Evolutionary conservation across 352 stramenopile species (phyloP).

Genomic region (Elongisporangium undulatum): DNA sequence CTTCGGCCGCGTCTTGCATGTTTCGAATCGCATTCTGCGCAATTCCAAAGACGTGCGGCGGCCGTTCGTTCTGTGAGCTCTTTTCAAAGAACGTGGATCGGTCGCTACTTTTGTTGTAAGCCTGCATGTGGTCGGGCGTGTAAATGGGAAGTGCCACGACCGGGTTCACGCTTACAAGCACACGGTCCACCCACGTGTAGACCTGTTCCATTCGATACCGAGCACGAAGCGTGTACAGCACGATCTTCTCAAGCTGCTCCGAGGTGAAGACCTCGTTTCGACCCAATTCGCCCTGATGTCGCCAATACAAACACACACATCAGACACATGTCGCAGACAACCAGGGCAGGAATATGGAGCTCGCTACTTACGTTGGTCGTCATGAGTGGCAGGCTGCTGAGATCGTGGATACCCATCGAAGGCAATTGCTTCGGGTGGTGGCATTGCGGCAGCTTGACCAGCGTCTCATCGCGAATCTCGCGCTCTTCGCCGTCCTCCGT

Average conservation of each 20-base stretch:
- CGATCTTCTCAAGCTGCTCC: slow-evolving; percentile 68
- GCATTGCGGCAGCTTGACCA: slow-evolving; percentile 48
- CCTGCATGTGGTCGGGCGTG: slow-evolving; percentile 80
- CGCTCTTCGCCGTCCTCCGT: slow-evolving; percentile 81
- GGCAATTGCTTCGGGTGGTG: slow-evolving; percentile 67
- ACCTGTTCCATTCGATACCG: slow-evolving; percentile 80
- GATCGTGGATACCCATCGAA: slow-evolving; percentile 51
- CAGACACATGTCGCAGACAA: slow-evolving; percentile 1
- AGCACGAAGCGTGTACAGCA: slow-evolving; percentile 66
- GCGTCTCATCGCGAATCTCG: slow-evolving; percentile 49
- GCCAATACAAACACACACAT: neutral
- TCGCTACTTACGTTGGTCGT: slow-evolving; percentile 38
- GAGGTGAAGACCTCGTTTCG: slow-evolving; percentile 55
- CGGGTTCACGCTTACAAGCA: slow-evolving; percentile 71
- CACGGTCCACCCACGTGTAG: slow-evolving; percentile 79
- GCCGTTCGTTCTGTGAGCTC: slow-evolving; percentile 50
- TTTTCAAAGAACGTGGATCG: slow-evolving; percentile 51
- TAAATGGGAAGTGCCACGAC: slow-evolving; percentile 70
- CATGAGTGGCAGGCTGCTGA: slow-evolving; percentile 66
- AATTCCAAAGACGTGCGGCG: slow-evolving; percentile 73
- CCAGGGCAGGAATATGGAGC: too few species aligned
- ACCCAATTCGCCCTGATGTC: slow-evolving; percentile 34
- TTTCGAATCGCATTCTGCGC: slow-evolving; percentile 71
- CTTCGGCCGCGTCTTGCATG: slow-evolving; percentile 76
- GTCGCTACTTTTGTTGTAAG: slow-evolving; percentile 65